Conservation (phyloP, 768 basidiomycete species). For the Serendipita indica region DNA sequence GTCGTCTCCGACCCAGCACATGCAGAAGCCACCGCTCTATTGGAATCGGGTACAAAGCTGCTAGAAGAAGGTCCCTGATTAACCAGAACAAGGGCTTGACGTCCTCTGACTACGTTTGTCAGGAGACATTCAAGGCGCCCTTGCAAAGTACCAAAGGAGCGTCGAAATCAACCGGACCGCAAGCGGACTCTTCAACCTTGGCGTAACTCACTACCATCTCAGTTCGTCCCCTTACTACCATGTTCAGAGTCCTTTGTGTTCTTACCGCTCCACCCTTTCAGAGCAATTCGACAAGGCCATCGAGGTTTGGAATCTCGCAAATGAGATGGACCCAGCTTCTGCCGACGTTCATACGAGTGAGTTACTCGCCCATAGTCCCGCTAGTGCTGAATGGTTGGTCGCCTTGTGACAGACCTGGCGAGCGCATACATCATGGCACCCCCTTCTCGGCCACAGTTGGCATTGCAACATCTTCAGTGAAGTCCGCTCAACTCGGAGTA, state of each 20-base stretch:
- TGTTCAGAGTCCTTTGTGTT: no score
- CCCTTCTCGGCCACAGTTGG: conserved; percentile 70
- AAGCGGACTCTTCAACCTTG: conserved; percentile 73
- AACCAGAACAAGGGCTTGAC: background rate
- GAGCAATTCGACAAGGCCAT: conserved; percentile 85
- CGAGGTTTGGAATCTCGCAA: conserved; percentile 72
- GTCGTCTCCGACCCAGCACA: conserved; percentile 78
- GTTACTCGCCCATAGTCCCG: no score
- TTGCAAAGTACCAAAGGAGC: conserved; percentile 60
- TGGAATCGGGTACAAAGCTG: conserved; percentile 72
- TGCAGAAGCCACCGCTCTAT: conserved; percentile 56
- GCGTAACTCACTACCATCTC: conserved; percentile 79
- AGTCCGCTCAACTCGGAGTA: no score
- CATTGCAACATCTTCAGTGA: conserved; percentile 69
- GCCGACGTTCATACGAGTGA: conserved; percentile 79
- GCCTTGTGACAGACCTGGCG: conserved; percentile 63
- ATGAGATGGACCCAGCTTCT: conserved; percentile 64
- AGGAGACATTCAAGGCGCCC: conserved; percentile 57
- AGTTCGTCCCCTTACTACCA: conserved; percentile 37
- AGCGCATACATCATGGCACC: conserved; percentile 78
- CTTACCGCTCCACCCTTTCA: conserved; percentile 22
- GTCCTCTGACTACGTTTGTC: background rate
- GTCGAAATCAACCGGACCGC: conserved; percentile 66
- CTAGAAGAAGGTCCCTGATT: conserved; percentile 50
- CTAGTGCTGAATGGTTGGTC: no score